Percentiles rank a stretch among this genome's conserved stretches.
phyloP scores from a whole-genome alignment of 108 stramenopile species.

The Nitzschia palea region DNA sequence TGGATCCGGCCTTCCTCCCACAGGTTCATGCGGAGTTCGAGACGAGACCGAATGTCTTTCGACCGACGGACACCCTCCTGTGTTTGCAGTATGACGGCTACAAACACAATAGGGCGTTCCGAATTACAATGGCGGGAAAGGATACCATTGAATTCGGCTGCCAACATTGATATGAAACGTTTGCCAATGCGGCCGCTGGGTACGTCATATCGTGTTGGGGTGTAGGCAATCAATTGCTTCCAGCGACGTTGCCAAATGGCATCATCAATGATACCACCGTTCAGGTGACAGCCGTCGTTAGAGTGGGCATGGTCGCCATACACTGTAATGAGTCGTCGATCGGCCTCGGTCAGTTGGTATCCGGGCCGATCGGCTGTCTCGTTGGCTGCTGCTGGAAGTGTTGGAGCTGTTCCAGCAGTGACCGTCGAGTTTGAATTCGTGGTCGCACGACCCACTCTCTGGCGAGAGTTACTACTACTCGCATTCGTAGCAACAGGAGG shows the following conservation, averaged over 20 bases:
- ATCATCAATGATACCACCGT: slow-evolving; percentile 10
- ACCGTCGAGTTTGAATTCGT: no score
- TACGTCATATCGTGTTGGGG: slow-evolving; percentile 8
- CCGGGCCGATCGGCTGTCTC: background rate
- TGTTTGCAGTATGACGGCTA: slow-evolving; percentile 6
- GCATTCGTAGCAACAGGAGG: no score
- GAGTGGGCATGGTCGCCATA: background rate
- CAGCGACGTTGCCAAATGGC: slow-evolving; percentile 14
- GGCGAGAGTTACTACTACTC: no score
- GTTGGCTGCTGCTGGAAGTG: background rate
- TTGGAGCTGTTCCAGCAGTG: background rate
- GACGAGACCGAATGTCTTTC: slow-evolving; percentile 14
- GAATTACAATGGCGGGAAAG: slow-evolving; percentile 15
- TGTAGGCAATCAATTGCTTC: background rate
- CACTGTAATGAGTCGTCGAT: background rate
- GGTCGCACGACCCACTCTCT: no score
- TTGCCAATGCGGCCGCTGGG: slow-evolving; percentile 13
- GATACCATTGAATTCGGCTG: slow-evolving; percentile 1
- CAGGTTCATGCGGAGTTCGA: slow-evolving; percentile 1
- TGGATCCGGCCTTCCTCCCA: slow-evolving; percentile 25
- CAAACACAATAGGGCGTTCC: slow-evolving; percentile 20
- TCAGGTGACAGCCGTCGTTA: slow-evolving; percentile 10
- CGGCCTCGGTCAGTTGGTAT: background rate
- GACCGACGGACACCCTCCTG: slow-evolving; percentile 9
- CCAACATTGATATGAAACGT: slow-evolving; percentile 9